Percentiles rank a stretch among this genome's conserved stretches.
Conservation (phyloP, 2,329 filamentous ascomycete genomes). For the Parastagonospora avenae region DNA sequence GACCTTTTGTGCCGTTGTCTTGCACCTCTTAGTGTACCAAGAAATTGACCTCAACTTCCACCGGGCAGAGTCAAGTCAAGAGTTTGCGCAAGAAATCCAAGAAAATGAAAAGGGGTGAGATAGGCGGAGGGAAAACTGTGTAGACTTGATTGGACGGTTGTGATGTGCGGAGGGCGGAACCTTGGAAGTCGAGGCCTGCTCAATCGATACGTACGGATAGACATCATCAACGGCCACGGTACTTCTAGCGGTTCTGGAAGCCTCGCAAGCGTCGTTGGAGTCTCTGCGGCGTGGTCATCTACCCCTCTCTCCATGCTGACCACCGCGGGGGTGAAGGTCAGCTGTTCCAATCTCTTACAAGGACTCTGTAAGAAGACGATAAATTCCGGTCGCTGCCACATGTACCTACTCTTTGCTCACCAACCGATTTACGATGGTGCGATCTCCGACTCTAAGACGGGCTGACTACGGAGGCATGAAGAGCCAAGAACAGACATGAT, state of each 20-base stretch:
- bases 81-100: background rate
- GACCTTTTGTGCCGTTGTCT: background rate
- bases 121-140: background rate
- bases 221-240: background rate
- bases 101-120: background rate
- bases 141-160: background rate
- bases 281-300: slow-evolving; percentile 6
- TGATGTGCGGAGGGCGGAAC: background rate
- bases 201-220: background rate
- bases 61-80: background rate
- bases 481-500: slow-evolving; percentile 7
- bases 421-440: background rate
- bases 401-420: background rate
- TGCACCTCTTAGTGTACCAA: background rate
- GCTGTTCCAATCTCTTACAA: background rate
- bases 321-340: background rate
- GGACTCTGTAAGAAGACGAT: background rate
- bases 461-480: background rate
- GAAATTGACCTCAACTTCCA: background rate
- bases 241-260: slow-evolving; percentile 6
- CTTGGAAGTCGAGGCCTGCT: slow-evolving; percentile 1
- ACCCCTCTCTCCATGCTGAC: slow-evolving; percentile 5
- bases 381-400: too few relatives aligned
- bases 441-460: background rate
- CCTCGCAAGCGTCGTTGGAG: slow-evolving; percentile 1